phyloP scores from a whole-genome alignment of 1,284 basidiomycete genomes.

The Gomphus bonarii region DNA sequence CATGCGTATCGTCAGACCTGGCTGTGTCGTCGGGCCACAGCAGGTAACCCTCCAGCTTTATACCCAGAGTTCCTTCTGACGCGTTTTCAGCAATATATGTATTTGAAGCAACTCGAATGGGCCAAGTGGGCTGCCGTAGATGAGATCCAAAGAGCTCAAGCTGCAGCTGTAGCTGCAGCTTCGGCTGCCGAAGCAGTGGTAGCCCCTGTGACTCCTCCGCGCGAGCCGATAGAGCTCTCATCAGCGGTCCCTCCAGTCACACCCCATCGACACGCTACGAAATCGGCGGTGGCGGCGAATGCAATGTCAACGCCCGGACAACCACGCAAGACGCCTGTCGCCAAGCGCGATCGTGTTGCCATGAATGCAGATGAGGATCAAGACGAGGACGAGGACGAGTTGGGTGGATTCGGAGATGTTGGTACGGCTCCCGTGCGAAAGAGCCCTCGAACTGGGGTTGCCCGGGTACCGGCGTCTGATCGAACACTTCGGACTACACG shows the following conservation, averaged over 20 bases:
- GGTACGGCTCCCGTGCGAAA: conserved; percentile 18
- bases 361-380: conserved; percentile 35
- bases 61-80: background rate
- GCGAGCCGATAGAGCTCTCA: conserved; percentile 52
- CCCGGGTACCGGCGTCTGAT: conserved; percentile 37
- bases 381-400: conserved; percentile 36
- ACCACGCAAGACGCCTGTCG: conserved; percentile 73
- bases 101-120: conserved; percentile 92
- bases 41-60: conserved; percentile 27
- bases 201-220: conserved; percentile 74
- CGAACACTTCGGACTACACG: conserved; percentile 62
- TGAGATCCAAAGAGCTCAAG: conserved; percentile 41
- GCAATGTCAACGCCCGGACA: conserved; percentile 70
- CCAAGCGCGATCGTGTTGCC: conserved; percentile 49
- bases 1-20: conserved; percentile 95
- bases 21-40: conserved; percentile 90
- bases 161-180: no score
- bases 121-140: conserved; percentile 85
- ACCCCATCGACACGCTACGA: conserved; percentile 61
- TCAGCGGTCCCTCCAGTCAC: conserved; percentile 57
- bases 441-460: conserved; percentile 5
- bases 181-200: conserved; percentile 39
- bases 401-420: conserved; percentile 55
- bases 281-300: conserved; percentile 54
- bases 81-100: conserved; percentile 80